Base-by-base conservation (phyloP, 2,329 filamentous ascomycete genomes). In the Fusarium sambucinum region DNA sequence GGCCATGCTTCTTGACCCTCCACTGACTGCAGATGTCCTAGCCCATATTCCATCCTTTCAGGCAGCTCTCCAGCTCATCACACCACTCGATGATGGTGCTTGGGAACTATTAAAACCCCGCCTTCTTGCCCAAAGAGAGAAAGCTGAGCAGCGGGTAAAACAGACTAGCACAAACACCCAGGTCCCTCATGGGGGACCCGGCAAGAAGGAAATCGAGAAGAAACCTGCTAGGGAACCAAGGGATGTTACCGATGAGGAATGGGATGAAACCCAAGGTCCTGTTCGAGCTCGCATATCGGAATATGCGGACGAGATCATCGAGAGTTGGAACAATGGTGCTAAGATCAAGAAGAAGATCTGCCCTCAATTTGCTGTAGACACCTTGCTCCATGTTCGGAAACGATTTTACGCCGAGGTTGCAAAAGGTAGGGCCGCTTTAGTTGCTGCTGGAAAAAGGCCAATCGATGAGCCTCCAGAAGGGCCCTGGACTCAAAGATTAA, bases 11-110 rank as follows among this genome's bases (percentile, higher is more conserved):
- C 83, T 95, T 48, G 78, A 89, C 32, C 91, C 91, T 27, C 90
- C 92, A 2, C 80, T 95, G 58, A 80, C 82, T 48, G 79, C 88
- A 38, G 84, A 83, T 68, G 82, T 92, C 41, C 81, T 94, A 59
- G 85, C 85, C 56, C 89, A 90, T 73, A 92, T 93, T 78, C 86
- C 91, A 46, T 89, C 91, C 2, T 95, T 93, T 76, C 87, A 90
- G 74, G 90, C 90, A 37, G 89, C 92, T 30, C 85, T 92, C 45
- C 87, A 92, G 66, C 90, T 93, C 37, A 86, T 87, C 12, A 84
- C 86, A 25, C 89, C 89, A 21, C 81, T 95, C 71, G 89, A 87
- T 67, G 90, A 93, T 61, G 81, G 83, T 55, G 87, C 89, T 5
- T 95, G 92, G 92, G 85, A 87, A 51, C 79, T 90, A 53, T 81